A percentile compares a stretch with the other conserved stretches of the same genome.
These are phyloP conservation scores for Termitomyces sp. DNA, from an alignment of 768 basidiomycete species.

Conservation along the genomic window DNA sequence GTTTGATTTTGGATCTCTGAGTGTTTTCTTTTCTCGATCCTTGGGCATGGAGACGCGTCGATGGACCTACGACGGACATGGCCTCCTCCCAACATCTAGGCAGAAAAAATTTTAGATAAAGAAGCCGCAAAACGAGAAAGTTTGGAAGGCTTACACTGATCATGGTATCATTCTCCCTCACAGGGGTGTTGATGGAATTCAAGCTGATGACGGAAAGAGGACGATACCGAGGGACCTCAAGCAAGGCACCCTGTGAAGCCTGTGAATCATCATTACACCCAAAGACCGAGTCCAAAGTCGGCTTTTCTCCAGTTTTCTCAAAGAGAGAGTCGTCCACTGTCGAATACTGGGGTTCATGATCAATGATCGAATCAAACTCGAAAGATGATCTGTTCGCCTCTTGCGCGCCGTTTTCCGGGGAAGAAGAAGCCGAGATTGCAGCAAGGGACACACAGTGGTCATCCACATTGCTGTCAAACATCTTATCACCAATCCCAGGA, in stretches of 20 bases:
- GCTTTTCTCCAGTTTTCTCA: constrained; percentile 53
- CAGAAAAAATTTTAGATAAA: not conserved
- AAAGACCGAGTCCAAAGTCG: constrained; percentile 60
- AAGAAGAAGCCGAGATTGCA: constrained; percentile 68
- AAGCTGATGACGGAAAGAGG: constrained; percentile 63
- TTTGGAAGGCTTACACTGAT: constrained; percentile 48
- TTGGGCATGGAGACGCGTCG: constrained; percentile 65
- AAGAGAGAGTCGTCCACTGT: constrained; percentile 31
- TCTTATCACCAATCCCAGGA: constrained; percentile 82
- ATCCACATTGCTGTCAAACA: constrained; percentile 47
- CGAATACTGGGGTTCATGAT: constrained; percentile 37
- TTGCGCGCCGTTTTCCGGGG: constrained; percentile 36
- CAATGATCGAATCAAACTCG: constrained; percentile 68
- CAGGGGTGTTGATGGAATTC: constrained; percentile 40
- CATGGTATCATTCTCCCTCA: constrained; percentile 77
- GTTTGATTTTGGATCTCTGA: constrained; percentile 26
- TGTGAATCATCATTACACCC: constrained; percentile 32
- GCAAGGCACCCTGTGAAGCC: constrained; percentile 25
- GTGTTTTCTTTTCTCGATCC: constrained; percentile 60
- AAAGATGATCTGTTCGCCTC: constrained; percentile 34
- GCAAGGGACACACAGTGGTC: constrained; percentile 51
- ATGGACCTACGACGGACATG: constrained; percentile 68
- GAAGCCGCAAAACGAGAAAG: not conserved
- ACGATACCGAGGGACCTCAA: constrained; percentile 50
- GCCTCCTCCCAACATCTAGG: constrained; percentile 75